Evolutionary conservation across 192 early-diverging fungal genomes (phyloP).

Genomic region (Mortierella hygrophila): DNA sequence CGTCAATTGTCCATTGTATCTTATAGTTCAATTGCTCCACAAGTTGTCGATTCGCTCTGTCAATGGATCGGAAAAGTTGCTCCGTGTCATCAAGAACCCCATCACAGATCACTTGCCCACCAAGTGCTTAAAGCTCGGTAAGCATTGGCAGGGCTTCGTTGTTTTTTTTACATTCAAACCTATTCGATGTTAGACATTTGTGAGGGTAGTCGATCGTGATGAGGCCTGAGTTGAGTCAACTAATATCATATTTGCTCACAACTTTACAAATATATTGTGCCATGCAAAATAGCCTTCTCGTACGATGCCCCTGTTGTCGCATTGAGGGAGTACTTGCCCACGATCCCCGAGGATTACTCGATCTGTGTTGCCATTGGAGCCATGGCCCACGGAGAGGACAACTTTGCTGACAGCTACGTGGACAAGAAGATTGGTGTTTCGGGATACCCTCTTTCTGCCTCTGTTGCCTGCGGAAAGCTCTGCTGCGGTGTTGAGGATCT

Average conservation of each 20-base stretch:
- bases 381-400: conserved; percentile 95
- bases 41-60: conserved; percentile 95
- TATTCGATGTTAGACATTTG: neutral
- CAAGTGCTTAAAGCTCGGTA: conserved; percentile 88
- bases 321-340: conserved; percentile 84
- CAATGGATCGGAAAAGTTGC: conserved; percentile 90
- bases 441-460: conserved; percentile 96
- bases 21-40: conserved; percentile 94
- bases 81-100: conserved; percentile 98
- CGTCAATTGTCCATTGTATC: neutral
- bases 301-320: conserved; percentile 90
- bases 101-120: conserved; percentile 96
- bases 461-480: conserved; percentile 97
- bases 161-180: neutral
- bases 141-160: conserved; percentile 13
- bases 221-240: neutral
- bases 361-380: conserved; percentile 95
- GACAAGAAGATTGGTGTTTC: conserved; percentile 99
- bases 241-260: conserved; percentile 1
- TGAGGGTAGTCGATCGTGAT: neutral
- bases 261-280: neutral
- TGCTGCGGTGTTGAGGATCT: conserved; percentile 89
- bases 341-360: conserved; percentile 82
- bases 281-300: conserved; percentile 76
- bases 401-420: conserved; percentile 95